Evolutionary conservation across 331 rosid species (phyloP), one percentile per base, ranked within the genome.

Genomic region (Cucumis variabilis): DNA sequence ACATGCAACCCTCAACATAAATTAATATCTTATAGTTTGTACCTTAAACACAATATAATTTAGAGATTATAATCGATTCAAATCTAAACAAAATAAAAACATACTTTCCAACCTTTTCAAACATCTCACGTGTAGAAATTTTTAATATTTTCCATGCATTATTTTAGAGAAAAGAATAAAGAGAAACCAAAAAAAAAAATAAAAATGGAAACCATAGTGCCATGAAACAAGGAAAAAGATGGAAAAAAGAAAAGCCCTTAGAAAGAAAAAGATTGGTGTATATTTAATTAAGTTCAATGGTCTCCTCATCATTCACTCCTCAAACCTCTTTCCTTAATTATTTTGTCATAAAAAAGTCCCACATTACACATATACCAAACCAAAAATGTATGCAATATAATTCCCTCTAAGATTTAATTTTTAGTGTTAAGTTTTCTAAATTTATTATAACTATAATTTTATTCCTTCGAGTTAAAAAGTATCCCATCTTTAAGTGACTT

Each of bases 321-420:
- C 69, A 80, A 80, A 53, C 48, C 69, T 80, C 69, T 80, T 16
- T 68, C 84, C 11, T 81, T 82, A 27, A 82, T 82, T 4, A 58
- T 58, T 58, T 60, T 82, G 85, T 82, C 71, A 60, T 82, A 41
- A 55, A 51, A 80, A 80, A 80, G 84, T 28, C 84, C 50, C 68
- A 25, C 84, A 79, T 51, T 79, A 79, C 68, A 53, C 48, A 19
- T 27, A 53, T 55, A 53, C 25, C 48, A 79, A 79, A 79, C 63
- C 8, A 72, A 72, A 72, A 37, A 73, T 12, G 14, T 58, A 25
- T 79, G 48, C 46, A 51, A 16, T 51, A 78, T 25, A 51, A 25
- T 53, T 55, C 13, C n/a, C n/a, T 16, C 46, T 53, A 24, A 7
- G 7, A 48, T 48, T 78, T 16, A 13, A 77, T 46, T 23, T 76